Conservation (phyloP, 2,329 filamentous ascomycete genomes). For the Colletotrichum filicis region DNA sequence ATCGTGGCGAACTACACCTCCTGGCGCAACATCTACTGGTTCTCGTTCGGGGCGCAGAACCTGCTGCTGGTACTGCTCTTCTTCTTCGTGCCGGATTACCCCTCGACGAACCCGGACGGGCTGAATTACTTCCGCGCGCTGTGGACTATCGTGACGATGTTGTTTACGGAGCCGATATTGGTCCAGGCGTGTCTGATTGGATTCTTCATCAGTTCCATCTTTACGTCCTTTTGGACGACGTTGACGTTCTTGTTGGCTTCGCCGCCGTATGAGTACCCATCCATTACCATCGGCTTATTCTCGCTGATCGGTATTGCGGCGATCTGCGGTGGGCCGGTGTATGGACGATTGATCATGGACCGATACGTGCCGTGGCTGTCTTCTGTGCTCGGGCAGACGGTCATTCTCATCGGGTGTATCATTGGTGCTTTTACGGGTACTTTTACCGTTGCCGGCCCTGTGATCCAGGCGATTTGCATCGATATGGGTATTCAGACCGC, state of each 20-base stretch:
- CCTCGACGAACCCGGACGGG: conserved; percentile 74
- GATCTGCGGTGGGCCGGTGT: conserved; percentile 75
- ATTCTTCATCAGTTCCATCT: conserved; percentile 66
- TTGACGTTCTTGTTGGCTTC: conserved; percentile 82
- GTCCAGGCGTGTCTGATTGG: conserved; percentile 76
- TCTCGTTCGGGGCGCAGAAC: conserved; percentile 78
- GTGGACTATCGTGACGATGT: conserved; percentile 71
- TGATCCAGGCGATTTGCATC: conserved; percentile 76
- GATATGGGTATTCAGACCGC: conserved; percentile 79
- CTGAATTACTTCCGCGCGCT: conserved; percentile 75
- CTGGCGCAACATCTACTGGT: conserved; percentile 85
- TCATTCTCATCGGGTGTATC: conserved; percentile 70
- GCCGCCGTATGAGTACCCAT: conserved; percentile 74
- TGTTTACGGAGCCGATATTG: conserved; percentile 73
- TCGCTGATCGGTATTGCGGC: conserved; percentile 79
- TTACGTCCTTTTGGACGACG: conserved; percentile 70
- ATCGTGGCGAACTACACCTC: conserved; percentile 78
- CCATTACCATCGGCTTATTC: conserved; percentile 80
- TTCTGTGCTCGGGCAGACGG: conserved; percentile 69
- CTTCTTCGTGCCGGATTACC: conserved; percentile 84
- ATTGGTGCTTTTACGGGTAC: conserved; percentile 77
- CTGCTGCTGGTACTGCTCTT: conserved; percentile 73
- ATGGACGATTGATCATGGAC: conserved; percentile 77
- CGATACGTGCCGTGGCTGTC: conserved; percentile 75
- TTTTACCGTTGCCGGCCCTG: conserved; percentile 75